Evolutionary conservation across 176 grass and related monocot genomes (phyloP).

Genomic region (Musa schizocarpa): DNA sequence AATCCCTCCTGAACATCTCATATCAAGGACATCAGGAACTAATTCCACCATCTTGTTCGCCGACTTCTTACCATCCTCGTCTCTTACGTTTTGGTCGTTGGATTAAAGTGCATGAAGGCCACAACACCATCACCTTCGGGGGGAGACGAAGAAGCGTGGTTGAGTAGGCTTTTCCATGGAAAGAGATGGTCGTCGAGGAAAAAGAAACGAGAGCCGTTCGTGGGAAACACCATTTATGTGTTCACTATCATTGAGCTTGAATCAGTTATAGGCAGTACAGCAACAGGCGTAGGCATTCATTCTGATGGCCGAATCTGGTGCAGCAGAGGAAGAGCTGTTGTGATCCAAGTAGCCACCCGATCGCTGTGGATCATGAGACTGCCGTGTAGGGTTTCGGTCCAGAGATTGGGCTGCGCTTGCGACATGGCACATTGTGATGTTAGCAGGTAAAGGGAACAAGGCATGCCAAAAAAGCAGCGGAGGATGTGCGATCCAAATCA

Average conservation of each 20-base stretch:
- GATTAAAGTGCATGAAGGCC: neutral
- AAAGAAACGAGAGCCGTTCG: neutral
- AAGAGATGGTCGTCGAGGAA: neutral
- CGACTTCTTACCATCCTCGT: neutral
- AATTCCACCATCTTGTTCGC: no score
- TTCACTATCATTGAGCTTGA: neutral
- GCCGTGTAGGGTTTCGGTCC: neutral
- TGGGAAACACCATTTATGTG: neutral
- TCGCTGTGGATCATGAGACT: neutral
- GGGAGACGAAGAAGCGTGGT: neutral
- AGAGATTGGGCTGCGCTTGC: neutral
- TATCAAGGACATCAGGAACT: no score
- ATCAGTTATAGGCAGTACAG: neutral
- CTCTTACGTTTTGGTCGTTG: neutral
- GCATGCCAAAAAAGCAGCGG: neutral
- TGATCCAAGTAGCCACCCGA: no score
- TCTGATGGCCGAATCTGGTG: neutral
- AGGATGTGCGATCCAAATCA: neutral
- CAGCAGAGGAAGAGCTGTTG: no score
- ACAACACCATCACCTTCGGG: neutral
- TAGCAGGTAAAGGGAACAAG: neutral
- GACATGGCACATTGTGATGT: no score
- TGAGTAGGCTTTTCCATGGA: neutral
- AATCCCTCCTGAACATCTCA: neutral
- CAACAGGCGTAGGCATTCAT: neutral